phyloP scores from a whole-genome alignment of 371 early-diverging fungal genomes.

The Actinomortierella wolfii region DNA sequence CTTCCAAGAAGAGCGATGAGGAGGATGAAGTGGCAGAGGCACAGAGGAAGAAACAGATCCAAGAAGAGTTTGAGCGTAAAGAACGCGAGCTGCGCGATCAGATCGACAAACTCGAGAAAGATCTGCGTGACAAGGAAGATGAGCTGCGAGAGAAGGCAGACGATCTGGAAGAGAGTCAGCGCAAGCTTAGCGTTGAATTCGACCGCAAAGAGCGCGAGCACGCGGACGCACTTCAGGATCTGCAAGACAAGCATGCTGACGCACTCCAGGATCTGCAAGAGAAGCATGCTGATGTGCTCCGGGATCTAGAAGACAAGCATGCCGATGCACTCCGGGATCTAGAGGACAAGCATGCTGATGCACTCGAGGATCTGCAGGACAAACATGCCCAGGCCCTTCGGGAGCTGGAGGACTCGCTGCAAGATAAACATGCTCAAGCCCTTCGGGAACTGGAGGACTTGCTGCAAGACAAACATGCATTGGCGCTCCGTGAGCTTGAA shows the following conservation, averaged over 20 bases:
- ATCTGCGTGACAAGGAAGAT: too few species aligned
- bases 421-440: neutral
- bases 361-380: constrained; percentile 12
- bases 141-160: too few species aligned
- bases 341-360: constrained; percentile 10
- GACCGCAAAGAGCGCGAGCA: constrained; percentile 10
- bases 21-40: constrained; percentile 20
- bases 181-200: constrained; percentile 17
- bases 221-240: constrained; percentile 11
- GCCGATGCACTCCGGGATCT: constrained; percentile 14
- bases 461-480: neutral
- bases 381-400: constrained; percentile 17
- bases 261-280: constrained; percentile 13
- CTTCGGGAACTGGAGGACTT: neutral
- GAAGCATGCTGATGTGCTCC: constrained; percentile 13
- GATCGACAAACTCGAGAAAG: constrained; percentile 3
- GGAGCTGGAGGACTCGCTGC: neutral
- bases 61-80: constrained; percentile 18
- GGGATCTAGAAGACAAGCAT: constrained; percentile 8
- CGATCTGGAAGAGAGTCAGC: constrained; percentile 3
- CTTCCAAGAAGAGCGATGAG: constrained; percentile 1
- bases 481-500: neutral
- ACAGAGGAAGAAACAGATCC: constrained; percentile 17
- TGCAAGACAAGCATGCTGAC: constrained; percentile 12
- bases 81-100: constrained; percentile 17